Evolutionary conservation across 208 protist species (phyloP), one percentile per base, ranked within the genome.

Genomic region (Leishmania turanica): DNA sequence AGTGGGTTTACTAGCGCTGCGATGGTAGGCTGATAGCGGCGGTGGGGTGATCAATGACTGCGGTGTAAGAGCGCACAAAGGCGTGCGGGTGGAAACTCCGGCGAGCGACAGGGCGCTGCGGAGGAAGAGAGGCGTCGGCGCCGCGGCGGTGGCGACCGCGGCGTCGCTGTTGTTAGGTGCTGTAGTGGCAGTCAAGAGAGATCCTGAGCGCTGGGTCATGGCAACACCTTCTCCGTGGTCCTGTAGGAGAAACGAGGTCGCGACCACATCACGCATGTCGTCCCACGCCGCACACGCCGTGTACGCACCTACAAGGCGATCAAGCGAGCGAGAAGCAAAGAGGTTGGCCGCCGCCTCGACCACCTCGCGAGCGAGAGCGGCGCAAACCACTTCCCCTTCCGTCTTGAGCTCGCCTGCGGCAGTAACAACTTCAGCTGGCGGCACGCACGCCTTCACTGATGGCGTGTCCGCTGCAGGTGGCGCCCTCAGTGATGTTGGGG

Each of bases 271-370:
- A 40, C 87, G 82, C 71, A 96, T 65, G 71, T 96, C 93, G 54
- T 95, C 92, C 95, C 95, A 97, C 21, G 91, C 84, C 17, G 93
- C 84, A 27, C 84, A 86, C 1, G 95, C 90, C 24, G 93, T 93
- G 87, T 96, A 97, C 17, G 80, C 80, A 69, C 84, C 85, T 49
- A 89, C 81, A 45, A 95, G 79, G 34, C 84, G 65, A 84, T 96
- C 93, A 56, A 96, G 88, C 13, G 70, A 89, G 58, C 90, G 90
- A 2, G 88, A 74, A 0, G 88, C 86, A 83, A 96, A 94, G 11
- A 92, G 80, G 15, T 86, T 72, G 27, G 91, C 88, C 0, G 88
- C 89, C 0, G 65, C 37, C 40, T 92, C 79, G 0, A 96, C 93
- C 58, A 97, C 89, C n/a, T 94, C 90, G 24, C 88, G 84, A n/a